Conservation (phyloP, 192 early-diverging fungal genomes). For the Thoreauomyces humboldtii region DNA sequence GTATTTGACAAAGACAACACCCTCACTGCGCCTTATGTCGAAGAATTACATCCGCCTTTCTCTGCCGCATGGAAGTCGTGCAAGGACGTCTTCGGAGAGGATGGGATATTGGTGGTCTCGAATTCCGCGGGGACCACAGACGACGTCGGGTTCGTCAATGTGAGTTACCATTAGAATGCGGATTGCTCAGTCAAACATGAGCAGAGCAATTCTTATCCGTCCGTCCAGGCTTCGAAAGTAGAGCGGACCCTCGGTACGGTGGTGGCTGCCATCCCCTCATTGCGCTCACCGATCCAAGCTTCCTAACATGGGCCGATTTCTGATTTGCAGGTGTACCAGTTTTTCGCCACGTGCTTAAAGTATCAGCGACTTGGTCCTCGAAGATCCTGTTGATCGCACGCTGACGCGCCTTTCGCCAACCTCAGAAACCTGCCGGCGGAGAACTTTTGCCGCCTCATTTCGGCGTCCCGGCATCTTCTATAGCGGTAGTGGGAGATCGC, state of each 20-base stretch:
- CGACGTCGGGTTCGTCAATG: conserved; percentile 54
- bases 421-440: conserved; percentile 77
- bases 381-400: too few species aligned
- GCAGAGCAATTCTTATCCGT: background rate
- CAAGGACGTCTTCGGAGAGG: conserved; percentile 55
- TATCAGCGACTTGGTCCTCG: too few species aligned
- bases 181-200: background rate
- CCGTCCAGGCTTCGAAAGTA: background rate
- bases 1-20: conserved; percentile 98
- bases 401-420: too few species aligned
- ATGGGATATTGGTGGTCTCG: conserved; percentile 78
- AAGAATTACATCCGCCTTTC: conserved; percentile 69
- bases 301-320: too few species aligned
- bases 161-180: too few species aligned
- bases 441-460: conserved; percentile 56
- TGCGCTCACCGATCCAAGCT: too few species aligned
- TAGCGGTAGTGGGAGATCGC: conserved; percentile 86
- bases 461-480: conserved; percentile 34
- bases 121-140: conserved; percentile 88
- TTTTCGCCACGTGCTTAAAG: too few species aligned
- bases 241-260: background rate
- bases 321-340: too few species aligned
- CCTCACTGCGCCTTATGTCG: conserved; percentile 78
- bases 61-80: conserved; percentile 66
- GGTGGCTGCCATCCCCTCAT: too few species aligned